Percentiles rank a stretch among this genome's conserved stretches.
phyloP scores from a whole-genome alignment of 2,329 filamentous ascomycete species.

The Colletotrichum euphorbiae region DNA sequence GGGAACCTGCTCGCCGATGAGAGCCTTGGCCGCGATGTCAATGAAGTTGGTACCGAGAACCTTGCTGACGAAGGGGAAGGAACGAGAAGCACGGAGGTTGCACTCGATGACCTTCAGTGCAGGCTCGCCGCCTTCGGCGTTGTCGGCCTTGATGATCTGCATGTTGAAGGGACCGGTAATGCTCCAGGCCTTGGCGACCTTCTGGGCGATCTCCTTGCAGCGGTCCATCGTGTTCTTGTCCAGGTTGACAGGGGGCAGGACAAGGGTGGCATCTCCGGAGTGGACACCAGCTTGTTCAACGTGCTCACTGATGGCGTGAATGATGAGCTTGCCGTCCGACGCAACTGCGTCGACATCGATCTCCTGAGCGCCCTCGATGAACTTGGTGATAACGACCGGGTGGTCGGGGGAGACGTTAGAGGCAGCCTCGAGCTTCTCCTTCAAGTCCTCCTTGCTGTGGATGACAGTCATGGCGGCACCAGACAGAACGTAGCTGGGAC shows the following conservation, averaged over 20 bases:
- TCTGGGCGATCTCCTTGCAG: conserved; percentile 94
- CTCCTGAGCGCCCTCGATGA: conserved; percentile 96
- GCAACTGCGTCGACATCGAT: conserved; percentile 97
- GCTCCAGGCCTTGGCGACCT: conserved; percentile 96
- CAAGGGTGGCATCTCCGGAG: conserved; percentile 95
- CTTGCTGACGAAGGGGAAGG: conserved; percentile 98
- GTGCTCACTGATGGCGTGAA: conserved; percentile 96
- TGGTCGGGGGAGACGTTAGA: conserved; percentile 94
- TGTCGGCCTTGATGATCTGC: conserved; percentile 96
- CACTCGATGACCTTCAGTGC: conserved; percentile 97
- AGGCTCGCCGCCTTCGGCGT: conserved; percentile 79
- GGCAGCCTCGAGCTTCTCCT: conserved; percentile 93
- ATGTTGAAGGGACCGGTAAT: conserved; percentile 99
- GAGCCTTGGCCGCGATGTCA: conserved; percentile 91
- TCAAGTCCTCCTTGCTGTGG: conserved; percentile 85
- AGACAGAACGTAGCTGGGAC: conserved; percentile 94
- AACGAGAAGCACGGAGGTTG: conserved; percentile 96
- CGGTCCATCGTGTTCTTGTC: conserved; percentile 83
- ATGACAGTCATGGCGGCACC: conserved; percentile 99
- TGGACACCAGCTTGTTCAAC: conserved; percentile 97
- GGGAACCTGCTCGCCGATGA: conserved; percentile 87
- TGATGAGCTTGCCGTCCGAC: conserved; percentile 83
- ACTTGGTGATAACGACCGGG: conserved; percentile 97
- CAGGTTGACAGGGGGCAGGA: conserved; percentile 87
- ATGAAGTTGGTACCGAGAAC: conserved; percentile 97